Evolutionary conservation across 805 yeast genomes (phyloP), one percentile per base, ranked within the genome.

Genomic region (Suhomyces tanzawaensis): DNA sequence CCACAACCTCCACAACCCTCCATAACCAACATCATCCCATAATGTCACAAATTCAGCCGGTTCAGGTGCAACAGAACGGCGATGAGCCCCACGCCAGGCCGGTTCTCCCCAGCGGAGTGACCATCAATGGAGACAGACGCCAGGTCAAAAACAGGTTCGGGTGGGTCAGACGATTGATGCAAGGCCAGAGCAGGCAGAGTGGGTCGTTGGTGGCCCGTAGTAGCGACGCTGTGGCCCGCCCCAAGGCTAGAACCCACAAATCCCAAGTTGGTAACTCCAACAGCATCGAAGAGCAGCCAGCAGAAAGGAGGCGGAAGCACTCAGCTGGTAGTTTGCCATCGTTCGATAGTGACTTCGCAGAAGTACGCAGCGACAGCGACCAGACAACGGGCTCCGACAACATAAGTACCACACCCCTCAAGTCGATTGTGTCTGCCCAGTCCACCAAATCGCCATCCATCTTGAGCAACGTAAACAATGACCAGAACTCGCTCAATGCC

Each of bases 391-490:
- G 45, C 23, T 50, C 57, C 4, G 73, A 69, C 44, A 73, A 73
- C 42, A 57, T 67, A 33, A 70, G 77, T 42, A 75, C 79, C 3
- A 65, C 58, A 23, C 79, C 79, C 1, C 57, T 75, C 24, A 63
- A 72, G 40, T 74, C 78, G 22, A 53, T 71, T 7, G 57, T 70
- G 3, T 67, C 76, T 1, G 45, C 52, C 4, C 67, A 64, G 12
- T 67, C 73, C 5, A 65, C 71, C 4, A 61, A 58, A 36, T 51
- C 72, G 2, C 68, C 72, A 0, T 64, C 72, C 2, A 58, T 68
- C 5, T 46, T 69, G 27, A 66, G 72, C 41, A 46, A 47, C 29
- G 42, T 44, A 21, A 52, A 50, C 23, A 46, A 41, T 7, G 74
- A 69, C 40, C 53, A 43, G 33, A 39, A 42, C 41, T 56, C 71